phyloP scores from a whole-genome alignment of 352 stramenopile species.

The Saprolegnia parasitica region DNA sequence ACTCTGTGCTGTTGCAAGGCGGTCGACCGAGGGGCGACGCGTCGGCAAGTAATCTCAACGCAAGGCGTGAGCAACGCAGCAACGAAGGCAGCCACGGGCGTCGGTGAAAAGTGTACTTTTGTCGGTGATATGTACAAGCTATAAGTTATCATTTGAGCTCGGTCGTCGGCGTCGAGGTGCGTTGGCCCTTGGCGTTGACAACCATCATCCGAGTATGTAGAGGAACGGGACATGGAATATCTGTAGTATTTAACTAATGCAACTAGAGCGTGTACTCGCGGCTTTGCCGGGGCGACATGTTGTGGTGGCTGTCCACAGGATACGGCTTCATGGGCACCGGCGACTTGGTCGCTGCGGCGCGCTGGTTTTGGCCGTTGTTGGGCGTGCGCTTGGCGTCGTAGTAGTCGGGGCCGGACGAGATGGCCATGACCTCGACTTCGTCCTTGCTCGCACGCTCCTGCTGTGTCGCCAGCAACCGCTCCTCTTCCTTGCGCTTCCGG shows the following conservation, averaged over 20 bases:
- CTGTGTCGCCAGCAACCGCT: conserved; percentile 4
- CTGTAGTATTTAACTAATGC: neutral
- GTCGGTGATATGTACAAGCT: too few relatives aligned
- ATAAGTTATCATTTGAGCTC: too few relatives aligned
- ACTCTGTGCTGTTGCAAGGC: too few relatives aligned
- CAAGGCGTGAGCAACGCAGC: too few relatives aligned
- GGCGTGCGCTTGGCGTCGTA: conserved; percentile 15
- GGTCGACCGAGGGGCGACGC: too few relatives aligned
- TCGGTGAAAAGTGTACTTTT: too few relatives aligned
- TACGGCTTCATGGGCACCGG: conserved; percentile 14
- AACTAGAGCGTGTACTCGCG: conserved; percentile 26
- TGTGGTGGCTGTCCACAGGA: conserved; percentile 2
- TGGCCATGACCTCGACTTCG: conserved; percentile 21
- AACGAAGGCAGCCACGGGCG: too few relatives aligned
- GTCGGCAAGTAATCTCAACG: too few relatives aligned
- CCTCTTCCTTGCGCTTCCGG: conserved; percentile 25
- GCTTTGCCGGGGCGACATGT: conserved; percentile 22
- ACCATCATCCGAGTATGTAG: too few relatives aligned
- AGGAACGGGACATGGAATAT: too few relatives aligned
- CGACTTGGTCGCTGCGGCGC: neutral
- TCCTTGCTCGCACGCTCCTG: conserved; percentile 1
- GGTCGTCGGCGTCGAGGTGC: too few relatives aligned
- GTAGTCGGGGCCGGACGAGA: conserved; percentile 22
- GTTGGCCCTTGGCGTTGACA: too few relatives aligned
- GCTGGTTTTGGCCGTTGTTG: neutral